Evolutionary conservation across 2,329 filamentous ascomycete species (phyloP), one percentile per base, ranked within the genome.

Genomic region (Apiospora saccharicola): DNA sequence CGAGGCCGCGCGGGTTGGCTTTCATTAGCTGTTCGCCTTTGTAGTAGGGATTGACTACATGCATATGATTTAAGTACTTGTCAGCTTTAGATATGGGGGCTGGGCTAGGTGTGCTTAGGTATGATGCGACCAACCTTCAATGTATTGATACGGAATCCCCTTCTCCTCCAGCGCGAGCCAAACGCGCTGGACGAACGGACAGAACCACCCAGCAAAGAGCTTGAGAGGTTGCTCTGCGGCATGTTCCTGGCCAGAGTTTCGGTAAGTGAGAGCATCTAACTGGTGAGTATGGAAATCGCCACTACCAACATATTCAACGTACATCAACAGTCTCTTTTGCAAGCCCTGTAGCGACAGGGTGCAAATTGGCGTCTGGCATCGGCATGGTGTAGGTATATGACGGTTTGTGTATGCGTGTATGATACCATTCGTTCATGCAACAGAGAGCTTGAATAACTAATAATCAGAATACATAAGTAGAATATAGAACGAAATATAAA

Each of bases 151-250:
- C 12, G 86, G 88, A 69, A 90, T 89, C 19, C 83, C 78, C 76
- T 91, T 91, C 75, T 90, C 88, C 78, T 90, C 86, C 12, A 91
- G 84, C 2, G 85, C 83, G 69, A 89, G 83, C 88, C 88, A 90
- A 49, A 84, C 83, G 26, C 88, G 83, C 79, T 90, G 88, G 6
- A 89, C 81, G 69, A 83, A 84, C 49, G 81, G 82, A 71, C 73
- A 77, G 70, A 78, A 76, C 73, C 74, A 73, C 53, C 75, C 74
- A 12, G 74, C 64, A 47, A 71, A 77, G 12, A 78, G 73, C 51
- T 75, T 75, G 34, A 77, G 69, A 22, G 75, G 73, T 70, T 77
- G 75, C 46, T 77, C 75, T 26, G 71, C 72, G 57, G 71, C 74
- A 24, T 83, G 76, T 47, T 82, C 78, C 72, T 78, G 61, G 44